These are phyloP conservation scores for Trichoderma asperellum DNA, from an alignment of 2,329 filamentous ascomycete genomes.

Conservation along the genomic window DNA sequence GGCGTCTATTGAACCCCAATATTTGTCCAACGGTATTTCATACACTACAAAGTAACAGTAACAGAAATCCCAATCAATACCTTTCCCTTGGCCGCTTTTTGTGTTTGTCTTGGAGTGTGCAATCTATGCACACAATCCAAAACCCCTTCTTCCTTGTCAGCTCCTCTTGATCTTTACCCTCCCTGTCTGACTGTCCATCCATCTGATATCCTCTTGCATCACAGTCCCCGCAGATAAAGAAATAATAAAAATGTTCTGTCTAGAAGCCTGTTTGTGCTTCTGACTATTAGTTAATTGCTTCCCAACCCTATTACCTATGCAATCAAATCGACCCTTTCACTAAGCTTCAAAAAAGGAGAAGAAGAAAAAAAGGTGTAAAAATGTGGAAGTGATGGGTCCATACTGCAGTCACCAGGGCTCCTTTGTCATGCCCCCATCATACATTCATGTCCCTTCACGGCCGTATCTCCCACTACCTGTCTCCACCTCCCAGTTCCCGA, in stretches of 20 bases:
- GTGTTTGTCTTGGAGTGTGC: background rate
- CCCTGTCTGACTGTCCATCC: background rate
- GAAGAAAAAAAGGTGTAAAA: background rate
- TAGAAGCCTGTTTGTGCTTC: background rate
- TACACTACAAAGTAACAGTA: conserved; percentile 16
- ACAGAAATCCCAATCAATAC: background rate
- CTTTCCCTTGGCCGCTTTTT: conserved; percentile 5
- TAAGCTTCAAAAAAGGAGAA: background rate
- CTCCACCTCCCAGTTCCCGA: background rate
- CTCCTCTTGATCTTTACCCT: background rate
- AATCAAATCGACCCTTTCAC: conserved; percentile 4
- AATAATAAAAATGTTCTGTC: background rate
- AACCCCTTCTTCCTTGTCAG: background rate
- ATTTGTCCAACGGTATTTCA: conserved; percentile 25
- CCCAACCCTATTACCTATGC: background rate
- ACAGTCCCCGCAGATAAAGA: background rate
- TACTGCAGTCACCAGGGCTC: background rate
- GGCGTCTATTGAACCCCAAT: conserved; percentile 24
- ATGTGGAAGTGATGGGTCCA: background rate
- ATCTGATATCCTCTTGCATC: background rate
- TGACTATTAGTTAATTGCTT: background rate
- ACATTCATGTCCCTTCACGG: background rate
- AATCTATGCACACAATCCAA: background rate
- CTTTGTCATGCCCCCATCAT: background rate
- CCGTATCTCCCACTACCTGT: background rate